Percentiles rank a stretch among this genome's conserved stretches.
phyloP scores from a whole-genome alignment of 2,329 filamentous ascomycete genomes.

The Triangularia setosa region DNA sequence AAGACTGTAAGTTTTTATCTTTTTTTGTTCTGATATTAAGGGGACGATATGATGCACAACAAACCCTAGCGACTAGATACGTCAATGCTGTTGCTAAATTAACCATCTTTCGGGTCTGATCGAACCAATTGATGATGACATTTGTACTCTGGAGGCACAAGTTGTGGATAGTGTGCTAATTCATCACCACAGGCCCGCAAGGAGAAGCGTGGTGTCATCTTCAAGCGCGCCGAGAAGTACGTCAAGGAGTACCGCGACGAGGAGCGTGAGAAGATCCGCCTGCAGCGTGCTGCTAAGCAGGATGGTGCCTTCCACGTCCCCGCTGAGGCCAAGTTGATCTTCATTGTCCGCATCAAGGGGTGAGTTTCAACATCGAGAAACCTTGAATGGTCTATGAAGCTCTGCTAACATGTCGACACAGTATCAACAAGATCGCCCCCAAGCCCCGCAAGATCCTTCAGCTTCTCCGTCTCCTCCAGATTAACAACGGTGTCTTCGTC shows the following conservation, averaged over 20 bases:
- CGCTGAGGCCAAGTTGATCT: conserved; percentile 93
- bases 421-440: conserved; percentile 99
- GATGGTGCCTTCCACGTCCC: conserved; percentile 91
- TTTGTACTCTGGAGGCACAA: conserved; percentile 1
- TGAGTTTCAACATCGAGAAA: conserved; percentile 38
- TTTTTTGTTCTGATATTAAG: conserved; percentile 20
- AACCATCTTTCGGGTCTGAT: conserved; percentile 99
- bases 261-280: conserved; percentile 97
- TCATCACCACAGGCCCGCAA: conserved; percentile 73
- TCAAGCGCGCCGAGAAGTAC: conserved; percentile 99
- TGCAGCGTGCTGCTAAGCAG: conserved; percentile 83
- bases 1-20: conserved; percentile 66
- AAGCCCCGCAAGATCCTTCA: conserved; percentile 99
- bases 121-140: conserved; percentile 18
- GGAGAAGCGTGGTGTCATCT: conserved; percentile 97
- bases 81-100: conserved; percentile 96
- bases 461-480: conserved; percentile 98
- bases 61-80: conserved; percentile 88
- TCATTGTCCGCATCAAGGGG: conserved; percentile 99
- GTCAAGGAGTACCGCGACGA: conserved; percentile 98
- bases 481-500: conserved; percentile 99
- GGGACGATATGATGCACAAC: conserved; percentile 77
- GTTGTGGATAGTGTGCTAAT: conserved; percentile 34
- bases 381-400: conserved; percentile 6
- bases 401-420: conserved; percentile 30